A percentile compares a stretch with the other conserved stretches of the same genome.
phyloP scores from a whole-genome alignment of 2,329 filamentous ascomycete genomes.

The Colletotrichum sp. region DNA sequence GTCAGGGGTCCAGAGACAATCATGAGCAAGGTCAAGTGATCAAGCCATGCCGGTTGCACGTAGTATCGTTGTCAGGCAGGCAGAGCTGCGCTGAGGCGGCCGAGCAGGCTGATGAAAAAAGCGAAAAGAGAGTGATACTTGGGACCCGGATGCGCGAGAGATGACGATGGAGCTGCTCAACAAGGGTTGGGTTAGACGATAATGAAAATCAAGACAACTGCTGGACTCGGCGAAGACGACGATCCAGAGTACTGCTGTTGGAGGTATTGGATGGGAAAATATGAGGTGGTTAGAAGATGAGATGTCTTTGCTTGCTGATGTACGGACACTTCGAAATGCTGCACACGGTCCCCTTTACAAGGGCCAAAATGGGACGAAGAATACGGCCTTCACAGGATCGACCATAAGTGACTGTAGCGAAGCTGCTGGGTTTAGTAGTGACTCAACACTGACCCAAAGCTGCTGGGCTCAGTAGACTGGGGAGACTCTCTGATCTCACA shows the following conservation, averaged over 20 bases:
- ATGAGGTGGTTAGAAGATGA: neutral
- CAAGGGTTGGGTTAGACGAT: neutral
- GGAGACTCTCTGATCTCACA: neutral
- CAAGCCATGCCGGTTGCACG: neutral
- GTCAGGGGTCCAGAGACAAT: constrained; percentile 87
- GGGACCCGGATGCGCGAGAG: neutral
- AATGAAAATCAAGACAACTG: neutral
- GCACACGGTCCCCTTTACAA: neutral
- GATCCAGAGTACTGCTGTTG: neutral
- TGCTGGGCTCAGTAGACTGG: neutral
- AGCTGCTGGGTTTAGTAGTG: neutral
- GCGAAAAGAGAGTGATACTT: neutral
- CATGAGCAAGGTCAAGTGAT: constrained; percentile 87
- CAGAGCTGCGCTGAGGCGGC: neutral
- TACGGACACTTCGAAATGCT: neutral
- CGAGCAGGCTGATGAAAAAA: neutral
- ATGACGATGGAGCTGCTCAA: neutral
- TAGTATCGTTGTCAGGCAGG: neutral
- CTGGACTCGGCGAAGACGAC: neutral
- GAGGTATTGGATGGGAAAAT: neutral
- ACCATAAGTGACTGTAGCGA: neutral
- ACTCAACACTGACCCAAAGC: neutral
- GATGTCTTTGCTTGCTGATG: neutral
- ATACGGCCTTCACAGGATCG: too few species aligned
- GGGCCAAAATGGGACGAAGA: neutral